Evolutionary conservation across 2,329 filamentous ascomycete genomes (phyloP).

Genomic region (Escovopsis sp.): DNA sequence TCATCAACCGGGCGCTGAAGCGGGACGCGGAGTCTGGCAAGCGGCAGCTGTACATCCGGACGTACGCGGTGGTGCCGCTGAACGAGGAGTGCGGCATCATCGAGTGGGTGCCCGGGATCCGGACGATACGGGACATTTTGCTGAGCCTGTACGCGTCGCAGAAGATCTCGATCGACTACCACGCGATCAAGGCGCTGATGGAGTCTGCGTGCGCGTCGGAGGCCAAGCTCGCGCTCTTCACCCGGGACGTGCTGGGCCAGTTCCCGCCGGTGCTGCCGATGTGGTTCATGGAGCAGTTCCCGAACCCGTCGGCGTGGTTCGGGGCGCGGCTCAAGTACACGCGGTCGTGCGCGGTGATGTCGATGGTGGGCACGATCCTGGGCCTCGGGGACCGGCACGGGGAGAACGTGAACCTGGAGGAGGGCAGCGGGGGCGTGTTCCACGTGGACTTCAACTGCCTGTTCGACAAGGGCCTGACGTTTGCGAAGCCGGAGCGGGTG

Average conservation of each 20-base stretch:
- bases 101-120: constrained; percentile 95
- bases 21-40: constrained; percentile 82
- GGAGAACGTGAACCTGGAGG: constrained; percentile 91
- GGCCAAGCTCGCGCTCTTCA: constrained; percentile 56
- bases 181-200: constrained; percentile 46
- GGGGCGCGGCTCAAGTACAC: constrained; percentile 78
- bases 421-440: constrained; percentile 83
- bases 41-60: constrained; percentile 86
- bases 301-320: constrained; percentile 87
- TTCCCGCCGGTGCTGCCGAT: constrained; percentile 78
- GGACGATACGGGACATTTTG: constrained; percentile 84
- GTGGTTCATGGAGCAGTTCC: constrained; percentile 94
- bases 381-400: constrained; percentile 90
- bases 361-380: constrained; percentile 94
- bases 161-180: constrained; percentile 56
- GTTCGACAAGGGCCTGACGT: constrained; percentile 94
- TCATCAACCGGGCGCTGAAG: constrained; percentile 93
- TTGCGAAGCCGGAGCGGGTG: constrained; percentile 85
- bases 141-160: constrained; percentile 63
- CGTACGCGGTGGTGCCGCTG: constrained; percentile 88
- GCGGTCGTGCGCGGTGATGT: constrained; percentile 93
- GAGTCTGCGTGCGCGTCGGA: constrained; percentile 45
- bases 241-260: constrained; percentile 43
- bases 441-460: constrained; percentile 99
- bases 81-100: constrained; percentile 97